A percentile compares a stretch with the other conserved stretches of the same genome.
Evolutionary conservation across 2,329 filamentous ascomycete species (phyloP).

Genomic region (Biscogniauxia sp.): DNA sequence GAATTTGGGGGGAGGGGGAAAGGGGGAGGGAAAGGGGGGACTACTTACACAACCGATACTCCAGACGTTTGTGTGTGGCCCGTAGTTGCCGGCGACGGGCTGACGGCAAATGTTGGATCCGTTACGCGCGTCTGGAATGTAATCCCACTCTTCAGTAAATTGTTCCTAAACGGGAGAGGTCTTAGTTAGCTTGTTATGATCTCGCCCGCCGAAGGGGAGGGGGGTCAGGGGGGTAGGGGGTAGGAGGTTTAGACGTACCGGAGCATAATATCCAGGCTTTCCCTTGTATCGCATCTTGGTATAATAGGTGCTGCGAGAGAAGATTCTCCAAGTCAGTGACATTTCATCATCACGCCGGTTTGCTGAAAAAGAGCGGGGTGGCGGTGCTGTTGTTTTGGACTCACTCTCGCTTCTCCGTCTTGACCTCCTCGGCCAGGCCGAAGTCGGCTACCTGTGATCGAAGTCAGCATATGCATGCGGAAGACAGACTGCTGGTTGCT

Average conservation of each 20-base stretch:
- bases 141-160: not conserved
- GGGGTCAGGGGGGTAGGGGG: too few species aligned
- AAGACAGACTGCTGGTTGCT: too few species aligned
- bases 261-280: not conserved
- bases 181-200: not conserved
- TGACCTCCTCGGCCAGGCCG: not conserved
- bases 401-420: not conserved
- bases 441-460: not conserved
- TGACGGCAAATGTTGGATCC: not conserved
- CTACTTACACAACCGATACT: not conserved
- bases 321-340: too few species aligned
- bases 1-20: not conserved
- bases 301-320: too few species aligned
- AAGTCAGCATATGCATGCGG: not conserved
- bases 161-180: not conserved
- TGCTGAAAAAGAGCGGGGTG: not conserved
- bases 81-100: not conserved
- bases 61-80: not conserved
- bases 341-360: too few species aligned
- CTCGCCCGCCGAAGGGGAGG: too few species aligned
- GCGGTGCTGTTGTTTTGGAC: not conserved
- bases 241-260: not conserved
- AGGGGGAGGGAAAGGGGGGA: not conserved
- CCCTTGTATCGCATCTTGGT: not conserved
- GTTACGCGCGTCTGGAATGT: not conserved